Evolutionary conservation across 2,329 filamentous ascomycete species (phyloP).

Genomic region (Onygena corvina): DNA sequence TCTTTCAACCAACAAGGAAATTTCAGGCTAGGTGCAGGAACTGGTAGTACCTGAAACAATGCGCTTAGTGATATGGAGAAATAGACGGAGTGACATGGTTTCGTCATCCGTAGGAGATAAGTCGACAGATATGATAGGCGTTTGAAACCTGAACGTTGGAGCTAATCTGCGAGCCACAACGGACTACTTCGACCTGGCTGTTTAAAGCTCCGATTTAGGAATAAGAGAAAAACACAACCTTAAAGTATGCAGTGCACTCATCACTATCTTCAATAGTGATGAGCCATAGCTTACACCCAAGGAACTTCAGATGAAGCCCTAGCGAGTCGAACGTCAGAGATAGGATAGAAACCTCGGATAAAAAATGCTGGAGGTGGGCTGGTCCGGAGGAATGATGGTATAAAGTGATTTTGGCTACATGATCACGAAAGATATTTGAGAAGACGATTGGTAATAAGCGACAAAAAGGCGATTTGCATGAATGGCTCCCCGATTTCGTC

Average conservation of each 20-base stretch:
- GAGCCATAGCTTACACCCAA: no score
- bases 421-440: neutral
- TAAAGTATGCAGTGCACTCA: no score
- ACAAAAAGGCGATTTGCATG: neutral
- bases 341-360: no score
- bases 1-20: conserved; percentile 3
- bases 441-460: neutral
- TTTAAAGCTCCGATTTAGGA: no score
- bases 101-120: neutral
- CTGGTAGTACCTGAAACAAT: conserved; percentile 1
- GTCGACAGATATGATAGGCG: neutral
- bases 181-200: no score
- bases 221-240: no score
- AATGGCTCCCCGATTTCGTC: neutral
- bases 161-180: neutral
- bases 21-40: neutral
- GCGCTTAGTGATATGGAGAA: neutral
- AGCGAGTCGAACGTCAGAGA: no score
- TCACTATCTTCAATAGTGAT: no score
- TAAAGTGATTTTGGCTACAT: no score
- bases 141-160: neutral
- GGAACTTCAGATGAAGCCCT: no score
- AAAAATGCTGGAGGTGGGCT: no score
- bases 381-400: no score
- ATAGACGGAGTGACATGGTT: neutral